These are phyloP conservation scores for Tremellales sp. DNA, from an alignment of 1,284 basidiomycete species.

Conservation along the genomic window DNA sequence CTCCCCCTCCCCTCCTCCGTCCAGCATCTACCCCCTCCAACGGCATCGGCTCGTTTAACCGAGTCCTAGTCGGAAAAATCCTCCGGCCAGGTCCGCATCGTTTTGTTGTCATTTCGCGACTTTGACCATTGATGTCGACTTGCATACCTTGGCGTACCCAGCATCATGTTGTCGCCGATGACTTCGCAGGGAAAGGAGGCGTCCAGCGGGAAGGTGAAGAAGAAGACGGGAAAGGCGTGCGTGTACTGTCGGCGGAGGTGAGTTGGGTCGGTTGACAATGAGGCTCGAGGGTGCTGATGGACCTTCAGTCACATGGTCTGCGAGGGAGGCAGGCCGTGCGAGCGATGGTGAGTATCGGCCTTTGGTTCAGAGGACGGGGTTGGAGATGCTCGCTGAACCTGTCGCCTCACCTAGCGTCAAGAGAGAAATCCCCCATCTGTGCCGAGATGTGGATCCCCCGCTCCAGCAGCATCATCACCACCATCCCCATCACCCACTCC, in stretches of 20 bases:
- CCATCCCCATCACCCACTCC: conserved; percentile 1
- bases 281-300: conserved; percentile 2
- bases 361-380: conserved; percentile 1
- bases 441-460: conserved; percentile 74
- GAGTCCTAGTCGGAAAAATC: too few species aligned
- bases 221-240: conserved; percentile 65
- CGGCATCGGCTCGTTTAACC: too few species aligned
- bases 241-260: conserved; percentile 83
- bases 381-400: conserved; percentile 5
- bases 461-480: conserved; percentile 25
- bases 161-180: too few species aligned
- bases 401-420: conserved; percentile 62
- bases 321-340: conserved; percentile 77
- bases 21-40: too few species aligned
- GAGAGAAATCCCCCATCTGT: conserved; percentile 84
- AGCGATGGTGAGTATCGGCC: conserved; percentile 70
- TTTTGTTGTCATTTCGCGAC: too few species aligned
- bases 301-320: conserved; percentile 64
- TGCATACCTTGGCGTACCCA: too few species aligned
- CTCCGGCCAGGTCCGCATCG: too few species aligned
- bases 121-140: too few species aligned
- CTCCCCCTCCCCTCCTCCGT: too few species aligned
- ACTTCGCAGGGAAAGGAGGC: too few species aligned
- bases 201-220: conserved; percentile 58
- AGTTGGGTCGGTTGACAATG: conserved; percentile 32